Evolutionary conservation across 2,329 filamentous ascomycete species (phyloP).

Genomic region (Didymella segeticola): DNA sequence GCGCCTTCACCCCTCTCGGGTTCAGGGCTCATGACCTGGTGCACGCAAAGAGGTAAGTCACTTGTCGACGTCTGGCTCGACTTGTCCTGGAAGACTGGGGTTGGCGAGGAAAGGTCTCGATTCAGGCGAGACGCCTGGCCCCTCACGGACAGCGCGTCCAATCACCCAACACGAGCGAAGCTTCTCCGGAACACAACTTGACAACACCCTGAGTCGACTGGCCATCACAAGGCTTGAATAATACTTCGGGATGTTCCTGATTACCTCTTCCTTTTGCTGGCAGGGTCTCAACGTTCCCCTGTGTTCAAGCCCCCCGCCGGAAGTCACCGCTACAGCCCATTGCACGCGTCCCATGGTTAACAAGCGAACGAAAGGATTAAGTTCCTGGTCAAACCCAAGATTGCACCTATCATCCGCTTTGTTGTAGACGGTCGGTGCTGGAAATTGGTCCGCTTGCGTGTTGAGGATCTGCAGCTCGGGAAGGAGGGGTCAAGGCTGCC

Average conservation of each 20-base stretch:
- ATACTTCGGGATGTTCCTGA: not conserved
- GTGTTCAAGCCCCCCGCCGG: not conserved
- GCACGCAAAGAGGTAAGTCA: conserved; percentile 10
- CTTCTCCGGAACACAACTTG: not conserved
- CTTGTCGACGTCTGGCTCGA: conserved; percentile 6
- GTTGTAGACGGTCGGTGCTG: conserved; percentile 1
- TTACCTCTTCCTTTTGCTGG: conserved; percentile 5
- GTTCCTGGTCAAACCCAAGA: not conserved
- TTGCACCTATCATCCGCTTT: not conserved
- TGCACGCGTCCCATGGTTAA: not conserved
- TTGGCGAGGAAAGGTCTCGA: conserved; percentile 33
- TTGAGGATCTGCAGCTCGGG: not conserved
- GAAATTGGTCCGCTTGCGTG: conserved; percentile 8
- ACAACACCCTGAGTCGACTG: not conserved
- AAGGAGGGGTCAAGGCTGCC: conserved; percentile 16
- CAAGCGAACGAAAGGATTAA: not conserved
- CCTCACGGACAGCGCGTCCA: conserved; percentile 12
- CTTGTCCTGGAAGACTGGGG: conserved; percentile 22
- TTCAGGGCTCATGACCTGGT: conserved; percentile 9
- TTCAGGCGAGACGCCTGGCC: conserved; percentile 13
- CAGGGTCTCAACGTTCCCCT: not conserved
- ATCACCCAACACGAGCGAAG: conserved; percentile 7
- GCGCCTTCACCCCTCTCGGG: conserved; percentile 14
- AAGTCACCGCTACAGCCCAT: conserved; percentile 1
- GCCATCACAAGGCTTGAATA: conserved; percentile 6